Evolutionary conservation across 257 asterid species (phyloP), one percentile per base, ranked within the genome.

Genomic region (Penstemon newberryi): DNA sequence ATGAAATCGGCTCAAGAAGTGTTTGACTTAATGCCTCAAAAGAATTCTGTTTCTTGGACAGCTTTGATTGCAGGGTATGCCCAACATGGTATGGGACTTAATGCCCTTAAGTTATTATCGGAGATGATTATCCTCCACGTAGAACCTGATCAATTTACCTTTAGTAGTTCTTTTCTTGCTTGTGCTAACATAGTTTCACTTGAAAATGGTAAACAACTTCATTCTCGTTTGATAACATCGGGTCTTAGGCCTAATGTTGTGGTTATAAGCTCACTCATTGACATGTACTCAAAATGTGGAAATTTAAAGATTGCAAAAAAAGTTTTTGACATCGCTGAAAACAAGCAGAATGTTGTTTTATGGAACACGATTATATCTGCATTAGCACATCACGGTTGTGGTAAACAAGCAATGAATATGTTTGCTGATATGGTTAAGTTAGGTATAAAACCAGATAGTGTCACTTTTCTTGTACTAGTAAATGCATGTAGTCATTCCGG

Each of bases 221-320:
- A 86, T 79, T 84, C 91, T 4, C 78, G 70, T 75, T 43, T 86
- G 78, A 77, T 82, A 55, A 79, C 67, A 12, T 39, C 77, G 38
- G 80, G 89, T 40, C 64, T 81, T 49, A 83, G 79, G 73, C 91
- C 85, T 54, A 83, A 87, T 75, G 75, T 77, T 15, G 78, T 78
- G 36, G 85, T 86, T 66, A 41, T 78, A 66, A 91, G 92, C 73
- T 76, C 89, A 67, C 85, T 91, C 66, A 78, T 91, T 63, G 87
- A 86, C 73, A 87, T 87, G 96, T 89, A 91, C 60, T 79, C 94
- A 7, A 85, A 84, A 63, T 89, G 95, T 72, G 92, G 92, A 61
- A 81, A 73, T 73, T 67, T 89, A 69, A 75, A 66, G 55, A 59
- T 63, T 7, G 95, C 83, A 0, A 74, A 78, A 80, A 73, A 66